Evolutionary conservation across 257 asterid genomes (phyloP).

Genomic region (Jasminum sambac): DNA sequence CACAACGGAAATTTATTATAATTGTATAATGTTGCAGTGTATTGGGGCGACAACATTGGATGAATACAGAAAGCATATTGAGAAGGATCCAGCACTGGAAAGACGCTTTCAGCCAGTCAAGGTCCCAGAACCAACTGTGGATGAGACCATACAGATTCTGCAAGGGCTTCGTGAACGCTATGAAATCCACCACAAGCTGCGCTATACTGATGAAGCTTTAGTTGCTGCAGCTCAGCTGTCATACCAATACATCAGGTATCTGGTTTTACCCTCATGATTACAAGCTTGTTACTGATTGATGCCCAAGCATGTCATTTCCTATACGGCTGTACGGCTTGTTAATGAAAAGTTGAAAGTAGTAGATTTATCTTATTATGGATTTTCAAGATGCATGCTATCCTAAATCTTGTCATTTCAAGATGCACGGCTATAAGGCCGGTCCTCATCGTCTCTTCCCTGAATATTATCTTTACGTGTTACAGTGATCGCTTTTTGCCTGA

Average conservation of each 20-base stretch:
- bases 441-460: constrained; percentile 20
- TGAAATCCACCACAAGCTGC: constrained; percentile 96
- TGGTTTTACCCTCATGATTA: neutral
- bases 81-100: constrained; percentile 94
- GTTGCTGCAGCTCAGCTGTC: constrained; percentile 87
- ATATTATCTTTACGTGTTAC: constrained; percentile 31
- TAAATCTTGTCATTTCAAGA: too few species aligned
- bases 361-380: neutral
- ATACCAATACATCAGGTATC: constrained; percentile 88
- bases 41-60: constrained; percentile 96
- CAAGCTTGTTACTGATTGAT: neutral
- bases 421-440: neutral
- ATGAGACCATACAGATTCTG: constrained; percentile 87
- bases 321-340: neutral
- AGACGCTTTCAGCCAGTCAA: constrained; percentile 95
- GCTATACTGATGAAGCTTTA: constrained; percentile 87
- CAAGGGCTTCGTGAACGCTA: constrained; percentile 88
- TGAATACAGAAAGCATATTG: constrained; percentile 87
- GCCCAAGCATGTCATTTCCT: neutral
- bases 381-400: neutral
- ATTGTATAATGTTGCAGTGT: constrained; percentile 51
- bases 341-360: neutral
- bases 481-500: constrained; percentile 99
- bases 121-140: constrained; percentile 97
- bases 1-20: neutral